A percentile compares a stretch with the other conserved stretches of the same genome.
Evolutionary conservation across 495 filamentous ascomycete genomes (phyloP).

Genomic region (Platismatia glauca): DNA sequence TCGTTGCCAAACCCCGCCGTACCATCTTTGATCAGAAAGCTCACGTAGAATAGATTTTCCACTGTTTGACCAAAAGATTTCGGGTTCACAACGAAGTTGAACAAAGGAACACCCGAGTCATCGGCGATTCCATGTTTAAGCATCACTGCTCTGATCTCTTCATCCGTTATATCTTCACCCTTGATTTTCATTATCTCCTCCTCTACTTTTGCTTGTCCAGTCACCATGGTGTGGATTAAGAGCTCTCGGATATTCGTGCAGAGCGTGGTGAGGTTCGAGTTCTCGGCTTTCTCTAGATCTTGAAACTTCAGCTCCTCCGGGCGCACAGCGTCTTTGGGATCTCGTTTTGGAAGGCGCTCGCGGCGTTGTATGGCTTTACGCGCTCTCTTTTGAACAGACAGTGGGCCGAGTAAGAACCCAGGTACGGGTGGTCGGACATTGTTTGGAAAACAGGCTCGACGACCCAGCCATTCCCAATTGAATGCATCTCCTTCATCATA

Average conservation of each 20-base stretch:
- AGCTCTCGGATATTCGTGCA: constrained; percentile 52
- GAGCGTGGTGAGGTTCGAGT: constrained; percentile 62
- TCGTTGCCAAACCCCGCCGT: constrained; percentile 57
- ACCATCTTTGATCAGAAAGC: constrained; percentile 87
- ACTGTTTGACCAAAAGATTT: constrained; percentile 87
- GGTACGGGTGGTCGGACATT: constrained; percentile 68
- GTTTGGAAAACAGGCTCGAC: constrained; percentile 59
- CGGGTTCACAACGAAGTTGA: constrained; percentile 83
- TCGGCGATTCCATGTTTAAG: constrained; percentile 46
- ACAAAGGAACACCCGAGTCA: constrained; percentile 61
- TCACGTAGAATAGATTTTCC: constrained; percentile 95
- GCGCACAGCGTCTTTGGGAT: constrained; percentile 52
- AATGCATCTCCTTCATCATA: constrained; percentile 65
- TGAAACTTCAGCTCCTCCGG: constrained; percentile 64
- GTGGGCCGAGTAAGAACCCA: constrained; percentile 79
- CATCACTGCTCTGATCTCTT: constrained; percentile 38
- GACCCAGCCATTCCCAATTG: constrained; percentile 82
- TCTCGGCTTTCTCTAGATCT: constrained; percentile 64
- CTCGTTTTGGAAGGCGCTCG: constrained; percentile 51
- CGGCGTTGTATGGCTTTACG: constrained; percentile 59
- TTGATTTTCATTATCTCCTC: constrained; percentile 24
- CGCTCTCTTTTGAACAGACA: constrained; percentile 77
- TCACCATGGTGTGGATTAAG: constrained; percentile 38
- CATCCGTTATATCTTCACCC: constrained; percentile 28
- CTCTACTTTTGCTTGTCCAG: constrained; percentile 32